Conservation (phyloP, 192 early-diverging fungal species). For the Coemansia sp. region DNA sequence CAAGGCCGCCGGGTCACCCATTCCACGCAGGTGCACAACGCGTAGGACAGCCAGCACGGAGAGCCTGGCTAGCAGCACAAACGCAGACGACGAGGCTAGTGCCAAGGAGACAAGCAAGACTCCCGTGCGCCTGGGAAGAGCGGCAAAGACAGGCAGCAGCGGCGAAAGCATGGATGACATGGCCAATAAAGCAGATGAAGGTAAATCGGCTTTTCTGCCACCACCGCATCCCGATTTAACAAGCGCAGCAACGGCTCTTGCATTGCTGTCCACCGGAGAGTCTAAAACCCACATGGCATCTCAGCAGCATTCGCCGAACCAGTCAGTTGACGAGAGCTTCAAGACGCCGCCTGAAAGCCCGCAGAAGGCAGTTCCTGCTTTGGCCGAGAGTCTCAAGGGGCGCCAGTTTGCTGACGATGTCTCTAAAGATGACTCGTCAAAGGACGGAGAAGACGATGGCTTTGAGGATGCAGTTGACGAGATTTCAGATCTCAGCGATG, state of each 20-base stretch:
- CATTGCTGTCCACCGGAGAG: slow-evolving; percentile 15
- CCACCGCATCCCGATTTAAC: slow-evolving; percentile 25
- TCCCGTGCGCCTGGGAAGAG: slow-evolving; percentile 11
- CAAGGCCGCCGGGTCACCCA: slow-evolving; percentile 16
- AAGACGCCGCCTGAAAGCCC: slow-evolving; percentile 37
- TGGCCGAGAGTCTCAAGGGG: background rate
- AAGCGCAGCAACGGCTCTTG: slow-evolving; percentile 20
- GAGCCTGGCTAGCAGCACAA: slow-evolving; percentile 1
- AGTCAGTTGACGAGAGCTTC: slow-evolving; percentile 30
- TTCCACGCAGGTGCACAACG: slow-evolving; percentile 20
- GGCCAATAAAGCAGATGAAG: background rate
- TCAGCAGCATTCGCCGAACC: background rate
- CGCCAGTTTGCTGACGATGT: background rate
- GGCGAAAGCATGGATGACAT: background rate
- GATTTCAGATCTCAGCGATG: slow-evolving; percentile 52
- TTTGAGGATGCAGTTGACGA: slow-evolving; percentile 17
- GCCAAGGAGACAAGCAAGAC: slow-evolving; percentile 10
- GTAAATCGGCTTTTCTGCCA: background rate
- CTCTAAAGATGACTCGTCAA: background rate
- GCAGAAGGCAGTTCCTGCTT: slow-evolving; percentile 10
- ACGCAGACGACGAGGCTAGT: background rate
- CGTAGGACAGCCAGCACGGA: slow-evolving; percentile 3
- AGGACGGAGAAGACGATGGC: background rate
- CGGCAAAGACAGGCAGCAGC: slow-evolving; percentile 3
- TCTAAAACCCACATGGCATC: background rate